Conservation (phyloP, 1,284 basidiomycete species). For the Cryptococcus sp. region DNA sequence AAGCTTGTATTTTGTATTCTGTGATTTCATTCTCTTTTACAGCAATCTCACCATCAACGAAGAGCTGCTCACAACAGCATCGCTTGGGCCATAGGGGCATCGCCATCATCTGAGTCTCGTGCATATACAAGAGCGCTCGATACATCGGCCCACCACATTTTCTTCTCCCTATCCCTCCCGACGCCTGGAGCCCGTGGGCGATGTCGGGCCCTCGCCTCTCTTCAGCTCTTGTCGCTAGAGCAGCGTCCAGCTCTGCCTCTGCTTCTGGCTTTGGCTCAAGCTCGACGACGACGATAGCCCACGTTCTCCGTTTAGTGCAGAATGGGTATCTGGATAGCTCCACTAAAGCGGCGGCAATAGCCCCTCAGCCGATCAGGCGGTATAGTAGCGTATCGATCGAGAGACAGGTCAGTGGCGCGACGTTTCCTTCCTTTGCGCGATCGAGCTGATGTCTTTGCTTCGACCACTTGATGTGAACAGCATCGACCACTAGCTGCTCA, state of each 20-base stretch:
- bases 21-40: too few relatives aligned
- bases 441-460: background rate
- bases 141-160: too few relatives aligned
- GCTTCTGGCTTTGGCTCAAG: background rate
- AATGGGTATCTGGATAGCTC: conserved; percentile 12
- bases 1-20: too few relatives aligned
- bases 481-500: too few relatives aligned
- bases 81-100: too few relatives aligned
- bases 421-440: background rate
- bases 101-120: too few relatives aligned
- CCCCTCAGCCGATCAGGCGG: conserved; percentile 4
- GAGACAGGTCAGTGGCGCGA: conserved; percentile 1
- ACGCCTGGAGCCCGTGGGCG: background rate
- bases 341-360: conserved; percentile 2
- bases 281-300: conserved; percentile 1
- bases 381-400: conserved; percentile 3
- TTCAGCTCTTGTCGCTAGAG: background rate
- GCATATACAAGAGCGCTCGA: too few relatives aligned
- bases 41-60: too few relatives aligned
- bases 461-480: background rate
- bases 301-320: conserved; percentile 10
- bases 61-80: too few relatives aligned
- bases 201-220: conserved; percentile 2
- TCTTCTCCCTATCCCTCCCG: too few relatives aligned
- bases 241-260: background rate